Evolutionary conservation across 768 basidiomycete genomes (phyloP).

Genomic region (Trametes coccinea): DNA sequence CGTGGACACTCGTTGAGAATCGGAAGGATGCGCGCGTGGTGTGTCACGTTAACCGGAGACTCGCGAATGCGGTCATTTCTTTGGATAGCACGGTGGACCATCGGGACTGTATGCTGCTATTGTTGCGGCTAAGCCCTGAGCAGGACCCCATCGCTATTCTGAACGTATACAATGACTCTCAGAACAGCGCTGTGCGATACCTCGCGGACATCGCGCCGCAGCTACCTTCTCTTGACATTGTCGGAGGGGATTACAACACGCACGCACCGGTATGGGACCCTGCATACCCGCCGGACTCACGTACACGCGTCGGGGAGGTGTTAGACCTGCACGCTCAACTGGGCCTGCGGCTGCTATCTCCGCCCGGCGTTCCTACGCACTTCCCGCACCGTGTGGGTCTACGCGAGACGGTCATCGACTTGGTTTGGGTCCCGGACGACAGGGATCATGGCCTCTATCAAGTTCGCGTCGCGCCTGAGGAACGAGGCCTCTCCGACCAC

Average conservation of each 20-base stretch:
- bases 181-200: not conserved
- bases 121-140: not conserved
- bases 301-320: not conserved
- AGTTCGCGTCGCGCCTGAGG: not conserved
- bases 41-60: not conserved
- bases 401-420: conserved; percentile 1
- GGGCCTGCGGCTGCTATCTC: not conserved
- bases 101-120: conserved; percentile 2
- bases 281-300: not conserved
- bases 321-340: not conserved
- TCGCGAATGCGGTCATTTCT: not conserved
- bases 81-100: not conserved
- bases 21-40: not conserved
- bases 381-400: not conserved
- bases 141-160: not conserved
- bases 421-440: conserved; percentile 3
- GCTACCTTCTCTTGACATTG: not conserved
- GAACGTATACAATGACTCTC: not conserved
- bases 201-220: not conserved
- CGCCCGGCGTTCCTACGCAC: not conserved
- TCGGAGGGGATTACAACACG: conserved; percentile 5
- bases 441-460: not conserved
- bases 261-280: not conserved
- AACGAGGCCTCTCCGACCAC: conserved; percentile 7
- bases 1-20: not conserved